Percentiles rank a stretch among this genome's conserved stretches.
These are phyloP conservation scores for Collybia sordida DNA, from an alignment of 768 basidiomycete genomes.

Conservation along the genomic window DNA sequence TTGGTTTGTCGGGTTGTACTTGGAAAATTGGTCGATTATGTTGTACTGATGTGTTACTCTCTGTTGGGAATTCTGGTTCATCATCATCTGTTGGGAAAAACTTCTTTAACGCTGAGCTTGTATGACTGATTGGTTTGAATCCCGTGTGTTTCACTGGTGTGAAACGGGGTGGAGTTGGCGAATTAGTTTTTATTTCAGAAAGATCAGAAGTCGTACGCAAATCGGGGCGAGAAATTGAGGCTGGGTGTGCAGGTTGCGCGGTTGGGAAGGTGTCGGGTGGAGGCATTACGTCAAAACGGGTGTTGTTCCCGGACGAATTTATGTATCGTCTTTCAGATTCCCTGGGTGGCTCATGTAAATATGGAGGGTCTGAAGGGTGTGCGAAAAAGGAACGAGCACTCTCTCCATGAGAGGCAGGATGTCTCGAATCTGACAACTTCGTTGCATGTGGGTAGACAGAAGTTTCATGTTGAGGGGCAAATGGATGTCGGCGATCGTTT, in stretches of 20 bases:
- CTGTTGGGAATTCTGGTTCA: slow-evolving; percentile 45
- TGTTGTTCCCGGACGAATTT: slow-evolving; percentile 5
- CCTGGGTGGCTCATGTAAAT: no score
- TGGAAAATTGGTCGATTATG: slow-evolving; percentile 3
- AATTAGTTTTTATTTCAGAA: slow-evolving; percentile 11
- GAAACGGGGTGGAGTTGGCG: slow-evolving; percentile 16
- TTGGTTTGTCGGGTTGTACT: neutral
- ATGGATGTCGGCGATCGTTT: no score
- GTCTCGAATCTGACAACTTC: no score
- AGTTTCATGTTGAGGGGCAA: no score
- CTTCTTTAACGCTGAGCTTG: slow-evolving; percentile 60
- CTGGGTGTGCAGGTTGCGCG: slow-evolving; percentile 11
- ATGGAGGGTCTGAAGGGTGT: no score
- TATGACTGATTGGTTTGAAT: slow-evolving; percentile 67
- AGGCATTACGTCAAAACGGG: slow-evolving; percentile 25
- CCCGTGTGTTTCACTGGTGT: slow-evolving; percentile 42
- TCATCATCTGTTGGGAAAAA: slow-evolving; percentile 88
- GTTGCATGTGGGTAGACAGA: no score
- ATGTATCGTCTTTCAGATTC: slow-evolving; percentile 12
- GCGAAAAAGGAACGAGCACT: no score
- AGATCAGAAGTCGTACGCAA: neutral
- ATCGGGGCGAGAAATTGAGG: slow-evolving; percentile 9
- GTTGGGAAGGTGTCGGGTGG: slow-evolving; percentile 24
- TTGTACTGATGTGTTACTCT: slow-evolving; percentile 6
- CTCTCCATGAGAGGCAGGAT: no score